phyloP scores from a whole-genome alignment of 2,329 filamentous ascomycete species.

The Herpotrichia juniperi region DNA sequence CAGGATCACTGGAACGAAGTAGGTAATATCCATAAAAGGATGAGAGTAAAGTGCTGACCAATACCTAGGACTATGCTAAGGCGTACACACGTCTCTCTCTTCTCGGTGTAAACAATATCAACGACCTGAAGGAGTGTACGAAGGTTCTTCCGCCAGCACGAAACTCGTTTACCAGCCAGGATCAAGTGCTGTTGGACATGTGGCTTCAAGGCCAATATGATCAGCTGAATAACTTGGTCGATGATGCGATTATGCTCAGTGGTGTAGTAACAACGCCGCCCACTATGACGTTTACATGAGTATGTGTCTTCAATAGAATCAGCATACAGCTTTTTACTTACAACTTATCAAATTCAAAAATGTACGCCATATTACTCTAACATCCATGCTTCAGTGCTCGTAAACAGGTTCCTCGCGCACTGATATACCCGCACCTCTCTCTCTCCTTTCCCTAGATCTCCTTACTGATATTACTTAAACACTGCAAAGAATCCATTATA shows the following conservation, averaged over 20 bases:
- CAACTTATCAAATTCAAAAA: too few relatives aligned
- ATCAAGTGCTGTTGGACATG: conserved; percentile 34
- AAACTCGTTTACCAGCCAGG: conserved; percentile 30
- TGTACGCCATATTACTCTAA: too few relatives aligned
- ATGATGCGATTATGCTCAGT: conserved; percentile 41
- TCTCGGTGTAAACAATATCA: conserved; percentile 64
- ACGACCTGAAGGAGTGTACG: conserved; percentile 61
- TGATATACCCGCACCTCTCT: too few relatives aligned
- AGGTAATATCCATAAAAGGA: conserved; percentile 3
- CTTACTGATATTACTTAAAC: too few relatives aligned
- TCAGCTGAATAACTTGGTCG: conserved; percentile 40
- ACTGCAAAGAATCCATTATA: too few relatives aligned
- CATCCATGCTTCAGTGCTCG: too few relatives aligned
- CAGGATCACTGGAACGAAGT: conserved; percentile 45
- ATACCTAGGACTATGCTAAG: conserved; percentile 53
- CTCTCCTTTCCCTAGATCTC: too few relatives aligned
- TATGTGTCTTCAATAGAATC: neutral
- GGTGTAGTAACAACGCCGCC: conserved; percentile 23
- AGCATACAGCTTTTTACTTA: too few relatives aligned
- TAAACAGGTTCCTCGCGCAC: too few relatives aligned
- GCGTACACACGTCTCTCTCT: conserved; percentile 62
- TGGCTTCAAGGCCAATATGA: conserved; percentile 41
- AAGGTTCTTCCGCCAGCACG: conserved; percentile 52
- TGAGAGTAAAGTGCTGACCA: neutral
- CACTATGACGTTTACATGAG: neutral